phyloP scores from a whole-genome alignment of 208 protist genomes.

The Trypanosoma congolense region DNA sequence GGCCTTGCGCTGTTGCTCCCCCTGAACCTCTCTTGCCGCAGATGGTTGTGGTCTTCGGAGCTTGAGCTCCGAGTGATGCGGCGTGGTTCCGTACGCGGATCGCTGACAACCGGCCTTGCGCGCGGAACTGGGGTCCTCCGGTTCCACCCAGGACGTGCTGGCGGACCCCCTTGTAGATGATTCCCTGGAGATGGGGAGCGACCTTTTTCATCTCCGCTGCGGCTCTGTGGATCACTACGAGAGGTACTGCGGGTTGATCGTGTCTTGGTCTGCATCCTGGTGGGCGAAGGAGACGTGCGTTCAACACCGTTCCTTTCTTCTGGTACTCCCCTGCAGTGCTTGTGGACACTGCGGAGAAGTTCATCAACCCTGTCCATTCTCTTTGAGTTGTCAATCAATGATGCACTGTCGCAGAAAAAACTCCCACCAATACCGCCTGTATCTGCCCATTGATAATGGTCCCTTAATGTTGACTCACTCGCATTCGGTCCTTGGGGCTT shows the following conservation, averaged over 20 bases:
- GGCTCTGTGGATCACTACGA: no score
- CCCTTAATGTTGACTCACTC: conserved; percentile 7
- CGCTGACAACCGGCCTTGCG: conserved; percentile 48
- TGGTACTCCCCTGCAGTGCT: no score
- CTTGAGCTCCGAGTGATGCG: conserved; percentile 9
- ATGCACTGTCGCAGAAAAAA: background rate
- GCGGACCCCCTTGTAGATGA: conserved; percentile 1
- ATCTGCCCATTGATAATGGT: conserved; percentile 8
- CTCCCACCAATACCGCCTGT: background rate
- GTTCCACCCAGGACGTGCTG: conserved; percentile 60
- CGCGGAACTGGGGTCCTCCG: conserved; percentile 42
- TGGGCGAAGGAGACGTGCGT: no score
- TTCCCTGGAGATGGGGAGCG: conserved; percentile 23
- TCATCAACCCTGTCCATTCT: conserved; percentile 6
- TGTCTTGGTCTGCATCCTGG: no score
- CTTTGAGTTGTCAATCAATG: background rate
- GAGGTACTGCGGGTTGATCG: no score
- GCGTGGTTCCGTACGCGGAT: conserved; percentile 27
- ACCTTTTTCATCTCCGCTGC: conserved; percentile 2
- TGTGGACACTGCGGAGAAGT: conserved; percentile 1
- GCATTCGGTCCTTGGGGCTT: background rate
- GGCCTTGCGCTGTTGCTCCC: background rate
- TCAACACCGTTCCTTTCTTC: no score
- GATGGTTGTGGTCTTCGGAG: conserved; percentile 4
- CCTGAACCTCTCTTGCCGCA: conserved; percentile 11